Evolutionary conservation across 257 asterid species (phyloP).

Genomic region (Solanum neorickii): DNA sequence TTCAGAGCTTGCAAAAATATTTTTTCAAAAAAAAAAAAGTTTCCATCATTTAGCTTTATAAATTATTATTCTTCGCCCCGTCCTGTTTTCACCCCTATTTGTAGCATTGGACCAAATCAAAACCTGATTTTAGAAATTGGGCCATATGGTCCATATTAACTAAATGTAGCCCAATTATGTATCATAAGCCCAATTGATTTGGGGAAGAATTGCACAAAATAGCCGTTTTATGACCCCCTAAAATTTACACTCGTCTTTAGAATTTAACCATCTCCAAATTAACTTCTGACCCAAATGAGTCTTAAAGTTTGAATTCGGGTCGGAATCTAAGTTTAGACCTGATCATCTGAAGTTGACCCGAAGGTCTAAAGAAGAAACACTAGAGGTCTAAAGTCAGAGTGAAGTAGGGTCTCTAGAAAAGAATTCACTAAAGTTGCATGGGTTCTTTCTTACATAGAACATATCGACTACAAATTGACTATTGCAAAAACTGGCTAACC

Average conservation of each 20-base stretch:
- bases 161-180: neutral
- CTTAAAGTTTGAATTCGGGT: neutral
- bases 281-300: neutral
- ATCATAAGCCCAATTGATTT: neutral
- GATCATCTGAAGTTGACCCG: neutral
- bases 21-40: too few species aligned
- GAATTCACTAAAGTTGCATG: neutral
- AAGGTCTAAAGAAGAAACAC: neutral
- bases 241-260: neutral
- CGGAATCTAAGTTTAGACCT: neutral
- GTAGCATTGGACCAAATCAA: neutral
- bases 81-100: neutral
- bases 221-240: too few species aligned
- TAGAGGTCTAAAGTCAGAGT: neutral
- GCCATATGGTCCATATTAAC: neutral
- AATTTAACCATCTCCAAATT: neutral
- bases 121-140: neutral
- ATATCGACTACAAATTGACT: neutral
- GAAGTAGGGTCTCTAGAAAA: neutral
- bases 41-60: neutral
- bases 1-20: neutral
- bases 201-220: neutral
- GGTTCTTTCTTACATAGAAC: neutral
- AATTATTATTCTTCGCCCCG: neutral
- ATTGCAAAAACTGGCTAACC: neutral